These are phyloP conservation scores for Phytomonas sp. DNA, from an alignment of 208 protist species.

Conservation along the genomic window DNA sequence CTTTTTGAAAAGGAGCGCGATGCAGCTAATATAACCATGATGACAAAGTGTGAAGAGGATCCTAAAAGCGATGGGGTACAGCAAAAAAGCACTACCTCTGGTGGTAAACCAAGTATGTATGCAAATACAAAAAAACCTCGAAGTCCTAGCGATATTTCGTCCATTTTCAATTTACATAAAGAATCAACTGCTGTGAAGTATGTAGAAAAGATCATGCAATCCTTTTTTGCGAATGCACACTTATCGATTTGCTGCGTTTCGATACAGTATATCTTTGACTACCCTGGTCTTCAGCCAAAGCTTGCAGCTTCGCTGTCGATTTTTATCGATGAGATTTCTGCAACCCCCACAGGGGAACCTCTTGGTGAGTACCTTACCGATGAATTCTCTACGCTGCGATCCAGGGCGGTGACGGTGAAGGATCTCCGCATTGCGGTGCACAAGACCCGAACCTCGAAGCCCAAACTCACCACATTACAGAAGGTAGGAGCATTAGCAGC, in stretches of 20 bases:
- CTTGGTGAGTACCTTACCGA: conserved; percentile 34
- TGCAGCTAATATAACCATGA: neutral
- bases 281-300: conserved; percentile 42
- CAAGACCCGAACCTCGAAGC: neutral
- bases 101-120: neutral
- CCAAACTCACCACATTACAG: neutral
- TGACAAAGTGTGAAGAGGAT: neutral
- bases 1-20: conserved; percentile 40
- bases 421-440: conserved; percentile 16
- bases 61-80: neutral
- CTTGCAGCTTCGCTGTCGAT: conserved; percentile 37
- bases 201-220: neutral
- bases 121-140: neutral
- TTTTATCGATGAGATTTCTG: conserved; percentile 30
- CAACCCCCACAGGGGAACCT: conserved; percentile 39
- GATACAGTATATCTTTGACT: conserved; percentile 58
- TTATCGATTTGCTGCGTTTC: conserved; percentile 16
- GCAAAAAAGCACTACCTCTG: neutral
- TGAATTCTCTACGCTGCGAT: conserved; percentile 12
- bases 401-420: conserved; percentile 11
- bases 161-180: neutral
- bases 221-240: neutral
- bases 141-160: neutral
- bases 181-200: neutral
- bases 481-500: neutral